Percentiles rank a stretch among this genome's conserved stretches.
Evolutionary conservation across 1,284 basidiomycete genomes (phyloP).

Genomic region (Pseudozyma thailandica): DNA sequence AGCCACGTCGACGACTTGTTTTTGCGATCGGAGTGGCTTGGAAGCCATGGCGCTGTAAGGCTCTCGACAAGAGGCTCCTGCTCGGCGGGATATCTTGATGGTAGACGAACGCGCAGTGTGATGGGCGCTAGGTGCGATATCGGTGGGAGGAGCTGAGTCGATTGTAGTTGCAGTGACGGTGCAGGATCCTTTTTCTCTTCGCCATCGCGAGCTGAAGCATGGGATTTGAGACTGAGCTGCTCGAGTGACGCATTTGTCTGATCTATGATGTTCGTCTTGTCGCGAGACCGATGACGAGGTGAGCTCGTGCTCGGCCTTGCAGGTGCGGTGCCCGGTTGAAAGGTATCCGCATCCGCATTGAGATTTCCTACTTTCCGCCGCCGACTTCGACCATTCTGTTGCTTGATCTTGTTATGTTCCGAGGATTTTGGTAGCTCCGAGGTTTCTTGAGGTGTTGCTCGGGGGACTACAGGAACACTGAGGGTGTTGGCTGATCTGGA

Average conservation of each 20-base stretch:
- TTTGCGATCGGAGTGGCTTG: neutral
- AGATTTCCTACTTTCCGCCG: constrained; percentile 6
- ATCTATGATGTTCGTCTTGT: neutral
- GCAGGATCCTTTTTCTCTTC: neutral
- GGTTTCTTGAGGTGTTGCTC: neutral
- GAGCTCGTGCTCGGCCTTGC: neutral
- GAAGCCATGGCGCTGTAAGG: constrained; percentile 40
- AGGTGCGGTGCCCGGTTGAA: constrained; percentile 7
- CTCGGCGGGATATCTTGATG: constrained; percentile 28
- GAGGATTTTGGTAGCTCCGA: neutral
- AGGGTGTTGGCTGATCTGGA: neutral
- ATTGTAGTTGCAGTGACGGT: neutral
- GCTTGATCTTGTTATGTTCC: neutral
- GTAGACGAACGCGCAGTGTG: constrained; percentile 24
- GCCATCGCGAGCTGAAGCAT: neutral
- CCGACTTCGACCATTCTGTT: neutral
- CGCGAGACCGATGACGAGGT: neutral
- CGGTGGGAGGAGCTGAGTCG: constrained; percentile 10
- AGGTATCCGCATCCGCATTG: constrained; percentile 18
- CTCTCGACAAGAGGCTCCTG: constrained; percentile 21
- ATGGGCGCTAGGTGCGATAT: constrained; percentile 38
- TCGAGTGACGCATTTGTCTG: neutral
- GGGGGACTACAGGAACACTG: neutral
- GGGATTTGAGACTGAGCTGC: neutral
- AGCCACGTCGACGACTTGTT: constrained; percentile 14